These are phyloP conservation scores for Nakazawaea ishiwadae DNA, from an alignment of 805 yeast species.

Conservation along the genomic window DNA sequence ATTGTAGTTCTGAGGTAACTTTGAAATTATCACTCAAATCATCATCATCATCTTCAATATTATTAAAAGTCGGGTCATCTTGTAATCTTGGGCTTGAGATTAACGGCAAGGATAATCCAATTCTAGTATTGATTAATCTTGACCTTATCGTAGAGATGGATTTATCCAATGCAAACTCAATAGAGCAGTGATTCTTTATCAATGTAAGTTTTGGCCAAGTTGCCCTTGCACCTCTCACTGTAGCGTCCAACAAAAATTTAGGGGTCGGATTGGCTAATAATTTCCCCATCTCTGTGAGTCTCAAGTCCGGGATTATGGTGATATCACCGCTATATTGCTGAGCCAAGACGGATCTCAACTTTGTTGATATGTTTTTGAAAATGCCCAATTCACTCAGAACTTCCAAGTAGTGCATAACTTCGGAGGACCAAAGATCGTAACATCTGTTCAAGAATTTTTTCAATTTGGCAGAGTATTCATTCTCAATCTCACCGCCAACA, in stretches of 20 bases:
- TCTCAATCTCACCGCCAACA: slow-evolving; percentile 66
- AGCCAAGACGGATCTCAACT: slow-evolving; percentile 67
- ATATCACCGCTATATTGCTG: slow-evolving; percentile 93
- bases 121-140: slow-evolving; percentile 38
- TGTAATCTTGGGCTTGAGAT: slow-evolving; percentile 1
- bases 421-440: slow-evolving; percentile 60
- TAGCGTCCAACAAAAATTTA: slow-evolving; percentile 63
- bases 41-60: not conserved
- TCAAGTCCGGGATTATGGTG: slow-evolving; percentile 80
- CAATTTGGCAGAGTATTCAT: slow-evolving; percentile 50
- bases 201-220: slow-evolving; percentile 91
- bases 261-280: slow-evolving; percentile 79
- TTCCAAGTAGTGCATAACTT: slow-evolving; percentile 73
- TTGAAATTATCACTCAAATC: not conserved
- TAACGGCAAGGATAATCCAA: slow-evolving; percentile 1
- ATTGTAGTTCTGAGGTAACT: not conserved
- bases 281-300: slow-evolving; percentile 51
- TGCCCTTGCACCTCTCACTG: slow-evolving; percentile 81
- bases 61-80: too few relatives aligned
- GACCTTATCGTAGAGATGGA: slow-evolving; percentile 69
- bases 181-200: slow-evolving; percentile 83
- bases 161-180: slow-evolving; percentile 81
- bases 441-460: slow-evolving; percentile 47
- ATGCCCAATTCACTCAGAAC: slow-evolving; percentile 73
- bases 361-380: slow-evolving; percentile 66